phyloP scores from a whole-genome alignment of 2,329 filamentous ascomycete species.

The Ceratocystis ficicola region DNA sequence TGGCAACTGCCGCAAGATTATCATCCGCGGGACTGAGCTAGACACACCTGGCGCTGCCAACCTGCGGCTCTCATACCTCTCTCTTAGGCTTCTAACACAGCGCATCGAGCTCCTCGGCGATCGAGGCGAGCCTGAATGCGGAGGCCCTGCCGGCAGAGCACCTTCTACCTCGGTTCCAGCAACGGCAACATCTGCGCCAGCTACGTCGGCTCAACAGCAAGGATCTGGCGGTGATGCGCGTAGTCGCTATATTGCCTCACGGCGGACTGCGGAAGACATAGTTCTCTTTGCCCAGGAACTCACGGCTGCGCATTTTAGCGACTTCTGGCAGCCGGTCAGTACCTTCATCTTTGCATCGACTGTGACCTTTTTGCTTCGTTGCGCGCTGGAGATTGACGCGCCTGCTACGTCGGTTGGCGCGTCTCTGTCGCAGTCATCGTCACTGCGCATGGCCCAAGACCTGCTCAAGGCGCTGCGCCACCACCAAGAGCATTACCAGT shows the following conservation, averaged over 20 bases:
- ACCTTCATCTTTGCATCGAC: conserved; percentile 40
- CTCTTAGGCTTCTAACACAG: conserved; percentile 36
- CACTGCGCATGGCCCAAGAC: conserved; percentile 34
- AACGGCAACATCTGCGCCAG: too few species aligned
- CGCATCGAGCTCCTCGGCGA: conserved; percentile 33
- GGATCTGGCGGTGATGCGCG: neutral
- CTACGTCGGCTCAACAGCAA: neutral
- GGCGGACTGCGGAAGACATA: conserved; percentile 38
- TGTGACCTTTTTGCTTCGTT: conserved; percentile 39
- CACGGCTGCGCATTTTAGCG: conserved; percentile 33
- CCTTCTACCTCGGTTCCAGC: too few species aligned
- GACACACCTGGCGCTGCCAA: conserved; percentile 38
- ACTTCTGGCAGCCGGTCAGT: conserved; percentile 40
- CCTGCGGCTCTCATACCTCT: conserved; percentile 40
- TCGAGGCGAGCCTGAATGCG: neutral
- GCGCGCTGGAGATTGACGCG: conserved; percentile 35
- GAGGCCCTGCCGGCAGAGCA: too few species aligned
- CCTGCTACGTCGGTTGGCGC: conserved; percentile 25
- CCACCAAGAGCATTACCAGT: conserved; percentile 32
- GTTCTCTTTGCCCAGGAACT: conserved; percentile 38
- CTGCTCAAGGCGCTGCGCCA: conserved; percentile 32
- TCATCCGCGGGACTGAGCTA: conserved; percentile 34
- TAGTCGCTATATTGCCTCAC: conserved; percentile 33
- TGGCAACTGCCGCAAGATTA: conserved; percentile 31
- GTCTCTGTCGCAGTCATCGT: conserved; percentile 30